These are phyloP conservation scores for Cystobasidiaceae sp. DNA, from an alignment of 1,284 basidiomycete genomes.

Conservation along the genomic window DNA sequence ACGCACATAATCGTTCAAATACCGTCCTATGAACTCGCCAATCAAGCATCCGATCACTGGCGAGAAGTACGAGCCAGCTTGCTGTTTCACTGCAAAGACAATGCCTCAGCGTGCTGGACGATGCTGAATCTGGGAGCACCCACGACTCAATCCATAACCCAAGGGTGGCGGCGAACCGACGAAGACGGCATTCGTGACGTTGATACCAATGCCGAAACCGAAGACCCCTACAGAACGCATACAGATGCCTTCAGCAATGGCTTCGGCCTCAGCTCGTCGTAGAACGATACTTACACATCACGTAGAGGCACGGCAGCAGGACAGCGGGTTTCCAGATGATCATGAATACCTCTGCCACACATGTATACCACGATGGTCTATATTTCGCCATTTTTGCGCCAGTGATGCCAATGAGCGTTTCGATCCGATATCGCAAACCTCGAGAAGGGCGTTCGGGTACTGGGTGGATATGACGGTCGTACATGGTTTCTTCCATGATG, in stretches of 20 bases:
- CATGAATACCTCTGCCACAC: slow-evolving; percentile 52
- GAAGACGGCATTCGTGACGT: slow-evolving; percentile 68
- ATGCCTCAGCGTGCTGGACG: slow-evolving; percentile 48
- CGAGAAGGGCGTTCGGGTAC: slow-evolving; percentile 52
- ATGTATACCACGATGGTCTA: slow-evolving; percentile 55
- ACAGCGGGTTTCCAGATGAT: slow-evolving; percentile 64
- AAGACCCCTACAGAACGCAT: slow-evolving; percentile 52
- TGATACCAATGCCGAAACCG: slow-evolving; percentile 64
- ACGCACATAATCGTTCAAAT: slow-evolving; percentile 56
- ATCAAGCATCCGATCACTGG: slow-evolving; percentile 56
- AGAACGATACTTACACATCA: slow-evolving; percentile 47
- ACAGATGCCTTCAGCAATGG: background rate
- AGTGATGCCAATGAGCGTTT: slow-evolving; percentile 62
- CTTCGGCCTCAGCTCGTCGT: background rate
- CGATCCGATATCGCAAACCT: slow-evolving; percentile 56
- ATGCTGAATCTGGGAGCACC: slow-evolving; percentile 56
- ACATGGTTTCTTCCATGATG: slow-evolving; percentile 64
- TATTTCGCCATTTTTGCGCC: slow-evolving; percentile 60
- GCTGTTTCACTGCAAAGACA: slow-evolving; percentile 15
- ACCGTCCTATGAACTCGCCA: slow-evolving; percentile 63
- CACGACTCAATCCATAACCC: slow-evolving; percentile 52
- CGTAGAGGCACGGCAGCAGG: slow-evolving; percentile 56
- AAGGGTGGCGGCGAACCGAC: slow-evolving; percentile 56
- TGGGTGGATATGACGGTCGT: slow-evolving; percentile 59
- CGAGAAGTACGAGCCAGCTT: slow-evolving; percentile 36